These are phyloP conservation scores for Drechslera avenae DNA, from an alignment of 2,329 filamentous ascomycete genomes.

Conservation along the genomic window DNA sequence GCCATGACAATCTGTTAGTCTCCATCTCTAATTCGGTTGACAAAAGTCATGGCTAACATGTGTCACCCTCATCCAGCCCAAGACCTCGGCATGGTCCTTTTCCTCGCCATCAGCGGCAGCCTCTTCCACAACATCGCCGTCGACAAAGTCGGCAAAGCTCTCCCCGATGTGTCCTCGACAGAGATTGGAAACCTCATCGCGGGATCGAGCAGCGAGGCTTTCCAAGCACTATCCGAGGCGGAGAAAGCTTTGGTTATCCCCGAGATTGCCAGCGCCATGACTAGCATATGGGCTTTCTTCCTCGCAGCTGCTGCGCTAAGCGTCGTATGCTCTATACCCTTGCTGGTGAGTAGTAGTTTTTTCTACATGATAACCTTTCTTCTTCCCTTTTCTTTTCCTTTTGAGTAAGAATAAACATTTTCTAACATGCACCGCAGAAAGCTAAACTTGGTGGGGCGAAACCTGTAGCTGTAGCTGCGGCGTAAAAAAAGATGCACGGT, in stretches of 20 bases:
- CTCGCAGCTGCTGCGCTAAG: not conserved
- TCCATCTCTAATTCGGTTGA: not conserved
- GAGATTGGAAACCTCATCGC: not conserved
- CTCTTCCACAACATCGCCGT: slow-evolving; percentile 1
- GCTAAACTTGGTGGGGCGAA: too few relatives aligned
- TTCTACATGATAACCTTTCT: too few relatives aligned
- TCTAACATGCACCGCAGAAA: too few relatives aligned
- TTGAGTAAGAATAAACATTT: too few relatives aligned
- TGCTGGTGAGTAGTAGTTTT: too few relatives aligned
- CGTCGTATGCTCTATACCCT: not conserved
- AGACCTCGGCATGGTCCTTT: slow-evolving; percentile 2
- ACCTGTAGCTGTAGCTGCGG: too few relatives aligned
- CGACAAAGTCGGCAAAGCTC: not conserved
- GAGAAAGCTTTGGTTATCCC: not conserved
- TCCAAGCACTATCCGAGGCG: not conserved
- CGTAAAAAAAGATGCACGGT: too few relatives aligned
- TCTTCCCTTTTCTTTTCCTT: too few relatives aligned
- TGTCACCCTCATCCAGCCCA: not conserved
- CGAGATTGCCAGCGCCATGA: not conserved
- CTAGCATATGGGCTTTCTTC: not conserved
- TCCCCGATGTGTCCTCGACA: not conserved
- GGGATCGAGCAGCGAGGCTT: not conserved
- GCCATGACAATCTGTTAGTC: slow-evolving; percentile 6
- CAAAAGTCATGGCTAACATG: not conserved
- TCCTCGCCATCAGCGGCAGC: slow-evolving; percentile 3